A percentile compares a stretch with the other conserved stretches of the same genome.
These are phyloP conservation scores for Komagataea norvegica DNA, from an alignment of 1,139 yeast species.

Conservation along the genomic window DNA sequence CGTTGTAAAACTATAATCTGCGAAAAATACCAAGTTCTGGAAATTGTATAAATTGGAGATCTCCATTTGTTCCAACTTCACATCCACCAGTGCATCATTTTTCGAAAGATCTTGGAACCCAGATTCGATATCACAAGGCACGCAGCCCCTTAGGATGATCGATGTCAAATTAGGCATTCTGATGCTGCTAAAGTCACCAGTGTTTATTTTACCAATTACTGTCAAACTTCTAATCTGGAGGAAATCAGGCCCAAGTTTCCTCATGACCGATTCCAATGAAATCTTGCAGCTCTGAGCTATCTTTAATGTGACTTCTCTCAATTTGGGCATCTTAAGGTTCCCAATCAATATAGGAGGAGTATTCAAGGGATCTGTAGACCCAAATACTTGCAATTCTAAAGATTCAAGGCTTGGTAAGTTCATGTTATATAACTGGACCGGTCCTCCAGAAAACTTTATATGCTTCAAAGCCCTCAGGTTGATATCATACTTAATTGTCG, in stretches of 20 bases:
- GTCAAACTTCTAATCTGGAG: background rate
- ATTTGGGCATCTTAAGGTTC: background rate
- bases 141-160: background rate
- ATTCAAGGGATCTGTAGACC: background rate
- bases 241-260: background rate
- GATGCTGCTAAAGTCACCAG: background rate
- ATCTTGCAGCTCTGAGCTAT: background rate
- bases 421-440: constrained; percentile 2
- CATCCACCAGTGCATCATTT: background rate
- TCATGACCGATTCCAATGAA: background rate
- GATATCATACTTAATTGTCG: background rate
- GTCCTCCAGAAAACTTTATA: constrained; percentile 4
- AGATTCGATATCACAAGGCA: background rate
- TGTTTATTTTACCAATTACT: constrained; percentile 1
- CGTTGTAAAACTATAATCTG: background rate
- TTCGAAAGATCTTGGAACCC: background rate
- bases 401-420: constrained; percentile 5
- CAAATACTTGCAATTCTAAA: background rate
- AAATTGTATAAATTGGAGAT: constrained; percentile 5
- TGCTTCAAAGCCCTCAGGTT: constrained; percentile 1
- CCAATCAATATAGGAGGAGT: background rate
- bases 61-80: background rate
- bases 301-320: background rate
- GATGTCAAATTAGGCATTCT: background rate
- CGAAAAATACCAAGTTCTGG: constrained; percentile 2